Base-by-base conservation (phyloP, 805 yeast species). In the Zygosaccharomyces bisporus region DNA sequence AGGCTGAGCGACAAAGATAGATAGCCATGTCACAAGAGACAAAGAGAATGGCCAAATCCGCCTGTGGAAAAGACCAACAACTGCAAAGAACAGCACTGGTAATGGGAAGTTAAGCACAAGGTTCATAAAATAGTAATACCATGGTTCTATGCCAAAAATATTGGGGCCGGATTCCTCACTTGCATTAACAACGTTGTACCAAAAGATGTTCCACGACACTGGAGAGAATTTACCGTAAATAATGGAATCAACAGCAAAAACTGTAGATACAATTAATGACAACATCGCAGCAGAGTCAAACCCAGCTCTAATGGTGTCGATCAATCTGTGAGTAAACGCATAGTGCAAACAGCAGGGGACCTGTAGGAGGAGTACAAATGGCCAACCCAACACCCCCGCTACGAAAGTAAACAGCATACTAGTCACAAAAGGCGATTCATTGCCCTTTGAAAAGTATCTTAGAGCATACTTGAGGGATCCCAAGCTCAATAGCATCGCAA, bases 351-450 rank as follows among this genome's bases (percentile, higher is more conserved):
- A 72, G 44, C 81, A 72, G 1, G 96, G 93, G 1, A 76, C 51
- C 1, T 80, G 80, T 44, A 88, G 63, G 0, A 75, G 80, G 45
- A 86, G 63, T 0, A 83, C 77, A 63, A 90, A 91, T 1, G 97
- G 97, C 97, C 97, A 91, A 1, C 97, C 97, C 23, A 85, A 50
- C 2, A 90, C 57, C 0, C 91, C 91, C 4, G 89, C 95, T n/a
- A 84, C 50, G 16, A 64, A 54, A 40, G 59, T 57, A 38, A 55
- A 59, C 1, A 57, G 44, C n/a, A 63, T 42, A 37, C 64, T 55
- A 14, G 53, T 50, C 19, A 59, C 46, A 42, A 65, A 63, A 24
- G 51, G 50, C 1, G 47, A 34, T 6, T 46, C 51, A 3, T 58
- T 50, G 3, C 54, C 55, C 3, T 50, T 53, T 1, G 64, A 55